Evolutionary conservation across 495 filamentous ascomycete genomes (phyloP), one percentile per base, ranked within the genome.

Genomic region (Hyaloscypha hepaticicola): DNA sequence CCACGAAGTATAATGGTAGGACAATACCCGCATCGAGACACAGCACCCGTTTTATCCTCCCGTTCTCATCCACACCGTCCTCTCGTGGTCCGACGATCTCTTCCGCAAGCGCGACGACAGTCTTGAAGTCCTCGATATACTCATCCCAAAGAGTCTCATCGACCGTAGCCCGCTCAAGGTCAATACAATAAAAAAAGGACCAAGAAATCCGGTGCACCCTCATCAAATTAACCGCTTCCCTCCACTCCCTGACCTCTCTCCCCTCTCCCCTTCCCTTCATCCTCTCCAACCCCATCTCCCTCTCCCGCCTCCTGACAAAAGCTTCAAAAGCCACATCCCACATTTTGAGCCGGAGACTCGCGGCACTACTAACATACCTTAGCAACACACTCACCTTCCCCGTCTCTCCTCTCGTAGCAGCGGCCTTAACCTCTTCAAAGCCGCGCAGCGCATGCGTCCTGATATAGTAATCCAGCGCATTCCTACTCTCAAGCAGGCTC

Each of bases 21-120:
- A 69, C 34, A 26, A 66, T 55, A 1, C 55, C 67, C 14, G 26
- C 56, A 9, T 66, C 67, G 9, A 63, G 29, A 34, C 22, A 53
- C 24, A 69, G 63, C 8, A 26, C 0, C 5, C 14, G 5, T 21
- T 33, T 57, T n/a, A 14, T 2, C 52, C 24, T 26, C 22, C 22
- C 26, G 27, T 55, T 24, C 24, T 25, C n/a, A n/a, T n/a, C 26
- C 24, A 6, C 52, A 16, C 52, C 27, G 26, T 19, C 21, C 4
- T 25, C 52, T 8, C 19, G 1, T 28, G 28, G 50, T 5, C 25
- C 25, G 21, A 57, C 22, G 19, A 65, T 38, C 12, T 26, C 41
- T 25, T 58, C 41, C 3, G 24, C 29, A 38, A 48, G 50, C 2
- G 12, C 16, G 19, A 67, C 14, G 8, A 67, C 48, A 0, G 22